Evolutionary conservation across 148 eudicot genomes (phyloP).

Genomic region (Selenicereus undatus): DNA sequence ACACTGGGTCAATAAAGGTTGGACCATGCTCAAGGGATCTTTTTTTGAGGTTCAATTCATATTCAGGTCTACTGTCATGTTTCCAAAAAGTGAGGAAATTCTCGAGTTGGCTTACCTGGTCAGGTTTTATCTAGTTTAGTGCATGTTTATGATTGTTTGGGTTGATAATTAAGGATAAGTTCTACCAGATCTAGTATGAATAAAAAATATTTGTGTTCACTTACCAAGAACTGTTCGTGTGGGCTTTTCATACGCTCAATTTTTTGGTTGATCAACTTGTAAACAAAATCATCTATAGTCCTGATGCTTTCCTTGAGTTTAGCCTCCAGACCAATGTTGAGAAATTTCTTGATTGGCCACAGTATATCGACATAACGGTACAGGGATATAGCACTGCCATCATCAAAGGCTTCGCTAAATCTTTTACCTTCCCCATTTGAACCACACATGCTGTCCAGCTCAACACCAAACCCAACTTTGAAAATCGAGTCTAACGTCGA

Average conservation of each 20-base stretch:
- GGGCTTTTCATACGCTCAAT: conserved; percentile 28
- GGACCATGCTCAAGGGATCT: no score
- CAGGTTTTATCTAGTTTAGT: background rate
- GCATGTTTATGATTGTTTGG: background rate
- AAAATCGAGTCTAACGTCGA: conserved; percentile 68
- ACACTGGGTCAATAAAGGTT: background rate
- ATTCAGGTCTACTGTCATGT: no score
- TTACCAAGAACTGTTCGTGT: conserved; percentile 29
- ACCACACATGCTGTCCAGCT: conserved; percentile 62
- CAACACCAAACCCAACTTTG: conserved; percentile 68
- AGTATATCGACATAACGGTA: conserved; percentile 50
- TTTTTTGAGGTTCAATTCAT: no score
- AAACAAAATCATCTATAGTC: conserved; percentile 44
- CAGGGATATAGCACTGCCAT: conserved; percentile 49
- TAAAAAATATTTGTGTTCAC: background rate
- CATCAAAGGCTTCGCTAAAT: conserved; percentile 60
- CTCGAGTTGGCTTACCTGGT: background rate
- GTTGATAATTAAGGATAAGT: background rate
- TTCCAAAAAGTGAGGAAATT: background rate
- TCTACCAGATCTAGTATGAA: background rate
- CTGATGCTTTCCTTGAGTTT: conserved; percentile 36
- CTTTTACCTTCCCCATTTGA: conserved; percentile 50
- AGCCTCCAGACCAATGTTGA: conserved; percentile 61
- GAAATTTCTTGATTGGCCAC: conserved; percentile 59
- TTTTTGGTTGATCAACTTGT: conserved; percentile 50